These are phyloP conservation scores for Amylocystis lapponica DNA, from an alignment of 768 basidiomycete species.

Conservation along the genomic window DNA sequence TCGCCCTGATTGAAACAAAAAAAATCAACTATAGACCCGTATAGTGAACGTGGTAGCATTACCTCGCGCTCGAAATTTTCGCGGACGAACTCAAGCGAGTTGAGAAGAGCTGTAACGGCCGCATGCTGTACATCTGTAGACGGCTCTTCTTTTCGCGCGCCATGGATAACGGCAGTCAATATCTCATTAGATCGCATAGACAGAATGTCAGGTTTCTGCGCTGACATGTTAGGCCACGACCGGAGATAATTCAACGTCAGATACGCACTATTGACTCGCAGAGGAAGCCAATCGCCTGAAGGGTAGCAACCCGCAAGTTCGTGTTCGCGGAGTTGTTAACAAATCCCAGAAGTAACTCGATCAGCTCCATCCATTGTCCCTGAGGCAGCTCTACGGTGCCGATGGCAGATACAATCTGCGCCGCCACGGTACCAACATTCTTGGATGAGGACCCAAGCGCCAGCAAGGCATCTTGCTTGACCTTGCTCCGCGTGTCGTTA, in stretches of 20 bases:
- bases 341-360: slow-evolving; percentile 82
- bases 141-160: slow-evolving; percentile 92
- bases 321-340: slow-evolving; percentile 69
- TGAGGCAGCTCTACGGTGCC: slow-evolving; percentile 89
- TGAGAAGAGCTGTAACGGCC: slow-evolving; percentile 87
- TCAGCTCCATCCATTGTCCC: slow-evolving; percentile 85
- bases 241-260: neutral
- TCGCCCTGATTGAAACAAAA: slow-evolving; percentile 62
- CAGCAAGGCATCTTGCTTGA: slow-evolving; percentile 83
- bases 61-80: slow-evolving; percentile 99
- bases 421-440: slow-evolving; percentile 82
- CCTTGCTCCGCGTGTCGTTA: slow-evolving; percentile 60
- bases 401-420: slow-evolving; percentile 92
- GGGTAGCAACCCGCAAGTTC: slow-evolving; percentile 77
- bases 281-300: slow-evolving; percentile 95
- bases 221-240: neutral
- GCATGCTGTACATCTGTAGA: slow-evolving; percentile 88
- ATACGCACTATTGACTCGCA: slow-evolving; percentile 90
- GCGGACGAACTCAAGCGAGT: slow-evolving; percentile 95
- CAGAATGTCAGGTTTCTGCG: slow-evolving; percentile 88
- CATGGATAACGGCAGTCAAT: slow-evolving; percentile 96
- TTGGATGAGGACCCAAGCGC: slow-evolving; percentile 68
- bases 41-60: slow-evolving; percentile 21
- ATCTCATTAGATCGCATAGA: slow-evolving; percentile 92
- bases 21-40: slow-evolving; percentile 3